Percentiles rank a stretch among this genome's conserved stretches.
These are phyloP conservation scores for Chlorella sorokiniana DNA, from an alignment of 139 green algal species.

Conservation along the genomic window DNA sequence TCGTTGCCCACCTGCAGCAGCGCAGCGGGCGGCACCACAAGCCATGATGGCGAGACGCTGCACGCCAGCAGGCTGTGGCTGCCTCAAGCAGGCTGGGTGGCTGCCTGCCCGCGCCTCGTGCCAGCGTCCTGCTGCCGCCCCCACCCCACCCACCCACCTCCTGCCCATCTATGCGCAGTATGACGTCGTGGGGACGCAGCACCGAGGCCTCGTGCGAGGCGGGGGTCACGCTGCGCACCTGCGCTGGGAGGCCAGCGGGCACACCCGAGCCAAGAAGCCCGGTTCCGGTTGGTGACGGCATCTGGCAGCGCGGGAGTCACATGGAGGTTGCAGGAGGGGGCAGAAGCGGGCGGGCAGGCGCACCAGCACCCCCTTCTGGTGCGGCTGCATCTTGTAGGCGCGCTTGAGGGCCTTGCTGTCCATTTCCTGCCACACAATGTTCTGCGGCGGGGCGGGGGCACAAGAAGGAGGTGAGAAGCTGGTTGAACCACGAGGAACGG, in stretches of 20 bases:
- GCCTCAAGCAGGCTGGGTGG: too few species aligned
- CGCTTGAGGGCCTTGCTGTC: conserved; percentile 82
- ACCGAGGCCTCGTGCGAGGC: conserved; percentile 57
- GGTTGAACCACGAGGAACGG: too few species aligned
- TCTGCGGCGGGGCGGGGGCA: conserved; percentile 74
- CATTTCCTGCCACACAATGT: conserved; percentile 93
- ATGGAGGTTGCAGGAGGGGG: not conserved
- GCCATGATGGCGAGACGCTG: too few species aligned
- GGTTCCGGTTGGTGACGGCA: too few species aligned
- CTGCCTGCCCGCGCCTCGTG: too few species aligned
- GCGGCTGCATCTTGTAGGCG: conserved; percentile 68
- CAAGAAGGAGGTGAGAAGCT: not conserved
- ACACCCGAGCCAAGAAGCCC: too few species aligned
- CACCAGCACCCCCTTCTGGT: conserved; percentile 63
- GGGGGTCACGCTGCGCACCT: conserved; percentile 72
- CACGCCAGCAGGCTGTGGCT: too few species aligned
- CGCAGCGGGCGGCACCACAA: not conserved
- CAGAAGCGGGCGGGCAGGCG: not conserved
- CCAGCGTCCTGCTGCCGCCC: too few species aligned
- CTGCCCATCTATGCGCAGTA: conserved; percentile 88
- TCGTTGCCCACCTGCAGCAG: conserved; percentile 73
- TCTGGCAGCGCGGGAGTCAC: too few species aligned
- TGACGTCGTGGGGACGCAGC: conserved; percentile 81
- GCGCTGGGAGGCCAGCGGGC: not conserved
- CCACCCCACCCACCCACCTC: too few species aligned